A percentile compares a stretch with the other conserved stretches of the same genome.
phyloP scores from a whole-genome alignment of 129 eudicot genomes.

The Apium graveolens region DNA sequence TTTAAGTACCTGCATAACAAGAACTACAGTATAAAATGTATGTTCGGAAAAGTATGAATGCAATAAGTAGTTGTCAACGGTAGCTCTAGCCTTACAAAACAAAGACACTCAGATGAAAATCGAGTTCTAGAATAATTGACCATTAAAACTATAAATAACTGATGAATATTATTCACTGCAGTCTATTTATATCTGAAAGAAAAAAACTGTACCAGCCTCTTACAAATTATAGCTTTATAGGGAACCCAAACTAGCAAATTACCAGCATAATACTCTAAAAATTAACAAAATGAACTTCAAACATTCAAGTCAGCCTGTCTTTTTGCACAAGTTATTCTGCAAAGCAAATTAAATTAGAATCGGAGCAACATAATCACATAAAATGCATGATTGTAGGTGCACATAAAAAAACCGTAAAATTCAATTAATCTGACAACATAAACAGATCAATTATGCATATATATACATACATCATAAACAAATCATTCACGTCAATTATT shows the following conservation, averaged over 20 bases:
- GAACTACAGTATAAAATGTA: slow-evolving; percentile 12
- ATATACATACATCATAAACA: not conserved
- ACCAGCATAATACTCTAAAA: not conserved
- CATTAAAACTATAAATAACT: not conserved
- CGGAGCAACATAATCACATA: not conserved
- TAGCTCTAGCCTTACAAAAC: not conserved
- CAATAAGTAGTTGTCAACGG: not conserved
- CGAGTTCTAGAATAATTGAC: not conserved
- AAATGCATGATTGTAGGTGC: not conserved
- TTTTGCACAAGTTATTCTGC: not conserved
- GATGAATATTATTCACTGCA: not conserved
- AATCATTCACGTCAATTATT: not conserved
- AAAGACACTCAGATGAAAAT: not conserved
- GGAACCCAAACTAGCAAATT: not conserved
- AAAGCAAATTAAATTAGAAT: too few relatives aligned
- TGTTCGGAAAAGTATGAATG: not conserved
- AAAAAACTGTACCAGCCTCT: not conserved
- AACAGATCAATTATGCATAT: too few relatives aligned
- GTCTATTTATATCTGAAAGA: not conserved
- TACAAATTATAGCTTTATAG: too few relatives aligned
- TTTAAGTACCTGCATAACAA: slow-evolving; percentile 64
- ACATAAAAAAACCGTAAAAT: not conserved
- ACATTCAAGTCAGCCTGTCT: not conserved
- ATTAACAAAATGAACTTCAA: not conserved
- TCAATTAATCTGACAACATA: not conserved